Conservation (phyloP, 192 early-diverging fungal species). For the Coemansia sp. region DNA sequence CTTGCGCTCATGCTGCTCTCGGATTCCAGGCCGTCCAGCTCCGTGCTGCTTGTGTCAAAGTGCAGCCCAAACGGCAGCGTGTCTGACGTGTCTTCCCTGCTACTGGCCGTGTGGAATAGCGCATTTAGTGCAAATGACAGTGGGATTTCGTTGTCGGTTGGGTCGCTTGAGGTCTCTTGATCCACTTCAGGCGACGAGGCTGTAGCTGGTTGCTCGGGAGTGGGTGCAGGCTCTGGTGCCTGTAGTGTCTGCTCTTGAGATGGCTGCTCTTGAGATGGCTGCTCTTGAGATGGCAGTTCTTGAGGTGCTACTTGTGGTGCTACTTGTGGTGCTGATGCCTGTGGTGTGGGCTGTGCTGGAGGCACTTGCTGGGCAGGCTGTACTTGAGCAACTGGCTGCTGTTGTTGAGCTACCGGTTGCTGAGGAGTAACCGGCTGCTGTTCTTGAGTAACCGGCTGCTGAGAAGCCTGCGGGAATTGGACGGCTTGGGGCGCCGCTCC, state of each 20-base stretch:
- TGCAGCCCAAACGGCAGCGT: conserved; percentile 40
- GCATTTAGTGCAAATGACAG: conserved; percentile 40
- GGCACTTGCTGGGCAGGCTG: conserved; percentile 1
- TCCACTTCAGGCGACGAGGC: not conserved
- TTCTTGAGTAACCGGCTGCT: not conserved
- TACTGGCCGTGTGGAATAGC: conserved; percentile 15
- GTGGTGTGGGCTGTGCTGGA: not conserved
- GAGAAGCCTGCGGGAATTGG: not conserved
- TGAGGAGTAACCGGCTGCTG: not conserved
- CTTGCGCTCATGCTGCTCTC: conserved; percentile 10
- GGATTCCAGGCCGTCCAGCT: not conserved
- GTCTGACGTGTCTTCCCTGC: not conserved
- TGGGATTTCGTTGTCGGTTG: conserved; percentile 9
- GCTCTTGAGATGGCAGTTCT: not conserved
- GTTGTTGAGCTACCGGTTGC: not conserved
- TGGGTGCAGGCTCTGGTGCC: not conserved
- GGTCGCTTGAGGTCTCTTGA: not conserved
- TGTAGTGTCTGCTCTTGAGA: conserved; percentile 6
- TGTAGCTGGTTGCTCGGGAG: not conserved
- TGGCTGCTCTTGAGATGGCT: not conserved
- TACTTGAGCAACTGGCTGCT: not conserved
- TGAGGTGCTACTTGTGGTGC: not conserved
- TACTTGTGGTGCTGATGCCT: not conserved
- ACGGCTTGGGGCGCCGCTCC: not conserved
- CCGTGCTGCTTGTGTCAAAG: conserved; percentile 17